Evolutionary conservation across 2,329 filamentous ascomycete species (phyloP).

Genomic region (Cercospora sesami): DNA sequence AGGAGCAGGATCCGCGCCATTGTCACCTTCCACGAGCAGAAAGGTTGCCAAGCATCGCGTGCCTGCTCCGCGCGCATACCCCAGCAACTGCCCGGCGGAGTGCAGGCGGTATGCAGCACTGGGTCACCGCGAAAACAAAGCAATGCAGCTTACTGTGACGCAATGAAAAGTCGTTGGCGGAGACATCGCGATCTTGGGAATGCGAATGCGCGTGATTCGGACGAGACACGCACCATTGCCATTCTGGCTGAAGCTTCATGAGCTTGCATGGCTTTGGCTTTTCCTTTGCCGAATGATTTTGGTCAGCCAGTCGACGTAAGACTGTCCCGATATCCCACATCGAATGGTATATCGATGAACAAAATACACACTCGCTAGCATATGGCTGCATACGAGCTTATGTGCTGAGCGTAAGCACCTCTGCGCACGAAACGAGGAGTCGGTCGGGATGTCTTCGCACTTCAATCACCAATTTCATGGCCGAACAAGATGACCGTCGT

Average conservation of each 20-base stretch:
- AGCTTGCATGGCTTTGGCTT: not conserved
- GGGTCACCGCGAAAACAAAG: not conserved
- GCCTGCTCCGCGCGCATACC: not conserved
- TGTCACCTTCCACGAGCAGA: not conserved
- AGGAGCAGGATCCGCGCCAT: not conserved
- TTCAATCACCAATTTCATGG: not conserved
- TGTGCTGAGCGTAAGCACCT: not conserved
- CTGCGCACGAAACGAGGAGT: no score
- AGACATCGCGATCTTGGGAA: not conserved
- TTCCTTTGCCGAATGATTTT: not conserved
- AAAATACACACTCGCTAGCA: no score
- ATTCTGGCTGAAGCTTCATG: not conserved
- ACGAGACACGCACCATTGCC: not conserved
- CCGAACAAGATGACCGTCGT: not conserved
- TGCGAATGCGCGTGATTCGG: not conserved
- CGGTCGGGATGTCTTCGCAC: no score
- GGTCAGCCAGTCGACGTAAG: no score
- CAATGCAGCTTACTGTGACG: not conserved
- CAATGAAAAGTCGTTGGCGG: not conserved
- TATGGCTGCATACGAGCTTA: no score
- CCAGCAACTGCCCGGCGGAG: not conserved
- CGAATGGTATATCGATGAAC: no score
- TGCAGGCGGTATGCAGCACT: not conserved
- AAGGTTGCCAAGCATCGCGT: slow-evolving; percentile 6
- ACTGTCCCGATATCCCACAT: no score